Evolutionary conservation across 306 rosid species (phyloP).

Genomic region (Lathyrus tuberosus): DNA sequence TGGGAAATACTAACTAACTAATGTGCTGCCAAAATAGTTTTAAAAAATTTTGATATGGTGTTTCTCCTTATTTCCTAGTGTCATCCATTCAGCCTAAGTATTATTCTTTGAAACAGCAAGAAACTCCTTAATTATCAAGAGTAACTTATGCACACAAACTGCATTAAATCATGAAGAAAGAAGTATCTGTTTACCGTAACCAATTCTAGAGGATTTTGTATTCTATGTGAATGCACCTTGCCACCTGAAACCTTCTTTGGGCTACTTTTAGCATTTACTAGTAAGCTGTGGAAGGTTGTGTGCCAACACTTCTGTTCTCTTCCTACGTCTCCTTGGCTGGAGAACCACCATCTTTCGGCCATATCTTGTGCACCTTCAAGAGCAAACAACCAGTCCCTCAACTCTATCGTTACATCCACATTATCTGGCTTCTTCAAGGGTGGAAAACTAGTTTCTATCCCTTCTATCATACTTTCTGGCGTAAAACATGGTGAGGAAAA

Average conservation of each 20-base stretch:
- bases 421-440: conserved; percentile 73
- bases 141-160: conserved; percentile 14
- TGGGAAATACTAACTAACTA: neutral
- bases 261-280: conserved; percentile 63
- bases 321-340: conserved; percentile 49
- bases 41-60: neutral
- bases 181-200: conserved; percentile 62
- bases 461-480: conserved; percentile 56
- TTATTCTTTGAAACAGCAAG: conserved; percentile 12
- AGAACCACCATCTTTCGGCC: conserved; percentile 72
- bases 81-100: conserved; percentile 6
- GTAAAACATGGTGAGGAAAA: conserved; percentile 27
- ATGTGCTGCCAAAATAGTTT: conserved; percentile 7
- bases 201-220: conserved; percentile 63
- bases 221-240: conserved; percentile 46
- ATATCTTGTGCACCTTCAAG: conserved; percentile 82
- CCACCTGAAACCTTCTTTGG: conserved; percentile 52
- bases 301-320: conserved; percentile 97
- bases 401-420: conserved; percentile 68
- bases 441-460: conserved; percentile 51
- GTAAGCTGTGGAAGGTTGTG: conserved; percentile 65
- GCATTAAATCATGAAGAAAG: conserved; percentile 29
- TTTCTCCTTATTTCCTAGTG: conserved; percentile 4
- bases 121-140: conserved; percentile 19
- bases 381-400: conserved; percentile 93